These are phyloP conservation scores for Spergularia azorica DNA, from an alignment of 179 eudicot species.

Conservation along the genomic window DNA sequence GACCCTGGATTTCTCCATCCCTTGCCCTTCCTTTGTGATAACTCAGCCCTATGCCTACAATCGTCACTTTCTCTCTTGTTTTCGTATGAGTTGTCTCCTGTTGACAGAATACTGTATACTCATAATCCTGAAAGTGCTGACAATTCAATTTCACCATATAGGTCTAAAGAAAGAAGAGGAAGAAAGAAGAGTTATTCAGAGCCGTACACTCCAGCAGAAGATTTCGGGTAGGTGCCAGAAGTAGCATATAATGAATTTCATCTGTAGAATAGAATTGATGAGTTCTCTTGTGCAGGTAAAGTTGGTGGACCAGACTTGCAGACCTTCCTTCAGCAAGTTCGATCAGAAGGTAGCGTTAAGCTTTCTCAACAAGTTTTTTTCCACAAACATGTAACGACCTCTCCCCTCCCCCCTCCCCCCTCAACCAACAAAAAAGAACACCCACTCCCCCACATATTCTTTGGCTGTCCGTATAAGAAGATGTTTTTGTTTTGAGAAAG, in stretches of 20 bases:
- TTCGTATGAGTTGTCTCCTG: not conserved
- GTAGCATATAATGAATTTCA: constrained; percentile 5
- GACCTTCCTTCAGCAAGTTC: constrained; percentile 79
- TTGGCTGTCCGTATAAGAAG: not conserved
- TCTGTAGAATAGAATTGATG: constrained; percentile 7
- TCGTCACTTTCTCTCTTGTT: not conserved
- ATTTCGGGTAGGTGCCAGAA: constrained; percentile 49
- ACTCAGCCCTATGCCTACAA: not conserved
- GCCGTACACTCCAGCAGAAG: constrained; percentile 30
- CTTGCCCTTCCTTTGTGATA: not conserved
- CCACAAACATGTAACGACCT: not conserved
- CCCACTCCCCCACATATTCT: no score
- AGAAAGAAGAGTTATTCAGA: constrained; percentile 67
- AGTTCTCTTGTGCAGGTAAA: constrained; percentile 50
- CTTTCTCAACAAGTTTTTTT: not conserved
- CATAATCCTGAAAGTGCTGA: not conserved
- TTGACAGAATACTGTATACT: not conserved
- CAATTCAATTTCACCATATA: constrained; percentile 26
- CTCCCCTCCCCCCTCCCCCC: not conserved
- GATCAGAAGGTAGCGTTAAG: constrained; percentile 54
- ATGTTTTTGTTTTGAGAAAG: not conserved
- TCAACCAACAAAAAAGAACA: no score
- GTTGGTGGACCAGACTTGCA: constrained; percentile 78
- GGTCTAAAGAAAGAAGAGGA: constrained; percentile 94
- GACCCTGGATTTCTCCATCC: not conserved